Conservation (phyloP, 768 basidiomycete genomes). For the Boletus reticuloceps region DNA sequence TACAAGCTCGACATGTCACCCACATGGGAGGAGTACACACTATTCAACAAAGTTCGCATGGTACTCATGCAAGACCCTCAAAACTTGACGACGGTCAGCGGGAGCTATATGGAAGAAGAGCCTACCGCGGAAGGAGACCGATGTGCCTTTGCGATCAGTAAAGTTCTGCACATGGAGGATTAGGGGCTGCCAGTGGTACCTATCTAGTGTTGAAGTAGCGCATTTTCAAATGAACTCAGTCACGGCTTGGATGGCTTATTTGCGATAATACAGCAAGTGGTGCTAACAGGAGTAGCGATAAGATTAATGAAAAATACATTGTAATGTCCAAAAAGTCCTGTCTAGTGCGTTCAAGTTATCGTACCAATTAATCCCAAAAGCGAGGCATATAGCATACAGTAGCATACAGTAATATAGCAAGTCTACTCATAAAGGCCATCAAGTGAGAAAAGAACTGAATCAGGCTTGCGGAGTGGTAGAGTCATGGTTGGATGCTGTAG, state of each 20-base stretch:
- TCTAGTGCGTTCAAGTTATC: not conserved
- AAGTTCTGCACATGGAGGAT: constrained; percentile 35
- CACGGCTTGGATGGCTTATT: not conserved
- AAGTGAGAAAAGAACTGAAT: not conserved
- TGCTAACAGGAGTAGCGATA: not conserved
- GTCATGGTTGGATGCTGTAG: constrained; percentile 10
- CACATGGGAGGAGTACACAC: constrained; percentile 42
- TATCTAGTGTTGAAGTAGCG: too few relatives aligned
- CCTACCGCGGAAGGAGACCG: constrained; percentile 34
- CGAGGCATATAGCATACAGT: not conserved
- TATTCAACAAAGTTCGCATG: constrained; percentile 35
- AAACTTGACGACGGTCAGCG: constrained; percentile 32
- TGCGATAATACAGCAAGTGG: not conserved
- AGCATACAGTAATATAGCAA: constrained; percentile 5
- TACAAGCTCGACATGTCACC: constrained; percentile 53
- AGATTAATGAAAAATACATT: not conserved
- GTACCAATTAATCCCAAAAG: constrained; percentile 8
- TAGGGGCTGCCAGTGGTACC: too few relatives aligned
- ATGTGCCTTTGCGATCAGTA: constrained; percentile 38
- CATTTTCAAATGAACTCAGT: too few relatives aligned
- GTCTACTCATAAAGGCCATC: not conserved
- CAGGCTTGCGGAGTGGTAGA: not conserved
- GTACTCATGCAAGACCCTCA: constrained; percentile 41
- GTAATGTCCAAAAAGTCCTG: not conserved
- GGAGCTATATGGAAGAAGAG: constrained; percentile 42